Percentiles rank a stretch among this genome's conserved stretches.
Conservation (phyloP, 2,329 filamentous ascomycete species). For the Fusarium subglutinans region DNA sequence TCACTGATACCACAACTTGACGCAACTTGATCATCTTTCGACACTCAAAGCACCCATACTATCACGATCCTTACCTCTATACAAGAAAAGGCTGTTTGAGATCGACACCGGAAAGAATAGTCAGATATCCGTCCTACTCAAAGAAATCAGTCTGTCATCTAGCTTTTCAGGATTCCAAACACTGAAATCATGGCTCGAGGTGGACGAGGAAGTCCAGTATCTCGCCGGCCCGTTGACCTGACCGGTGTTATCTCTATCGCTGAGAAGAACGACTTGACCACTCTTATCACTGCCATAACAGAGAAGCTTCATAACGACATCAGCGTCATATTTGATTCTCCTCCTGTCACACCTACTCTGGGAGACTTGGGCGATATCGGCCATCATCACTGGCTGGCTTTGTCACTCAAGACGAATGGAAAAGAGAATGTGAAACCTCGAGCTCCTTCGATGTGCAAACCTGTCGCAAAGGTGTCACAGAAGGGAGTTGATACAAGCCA, state of each 20-base stretch:
- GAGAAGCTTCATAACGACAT: constrained; percentile 65
- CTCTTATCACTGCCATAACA: constrained; percentile 61
- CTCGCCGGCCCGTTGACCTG: constrained; percentile 60
- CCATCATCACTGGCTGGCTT: constrained; percentile 49
- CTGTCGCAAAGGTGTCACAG: constrained; percentile 16
- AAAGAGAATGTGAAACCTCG: constrained; percentile 34
- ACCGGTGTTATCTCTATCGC: constrained; percentile 57
- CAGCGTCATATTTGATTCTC: constrained; percentile 61
- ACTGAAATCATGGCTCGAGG: constrained; percentile 51
- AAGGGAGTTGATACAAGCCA: constrained; percentile 42
- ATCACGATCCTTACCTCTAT: background rate
- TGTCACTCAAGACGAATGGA: constrained; percentile 45
- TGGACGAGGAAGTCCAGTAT: constrained; percentile 47
- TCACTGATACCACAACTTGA: background rate
- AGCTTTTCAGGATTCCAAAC: background rate
- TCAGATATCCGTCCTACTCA: background rate
- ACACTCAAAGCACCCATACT: background rate
- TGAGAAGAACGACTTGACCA: constrained; percentile 63
- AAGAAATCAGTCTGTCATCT: background rate
- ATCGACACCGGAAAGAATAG: background rate
- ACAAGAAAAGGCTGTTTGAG: background rate
- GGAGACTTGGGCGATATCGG: constrained; percentile 44
- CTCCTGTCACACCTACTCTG: constrained; percentile 47
- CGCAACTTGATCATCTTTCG: background rate
- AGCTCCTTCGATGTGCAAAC: constrained; percentile 6